Evolutionary conservation across 306 rosid genomes (phyloP), one percentile per base, ranked within the genome.

Genomic region (Quercus aquifolioides): DNA sequence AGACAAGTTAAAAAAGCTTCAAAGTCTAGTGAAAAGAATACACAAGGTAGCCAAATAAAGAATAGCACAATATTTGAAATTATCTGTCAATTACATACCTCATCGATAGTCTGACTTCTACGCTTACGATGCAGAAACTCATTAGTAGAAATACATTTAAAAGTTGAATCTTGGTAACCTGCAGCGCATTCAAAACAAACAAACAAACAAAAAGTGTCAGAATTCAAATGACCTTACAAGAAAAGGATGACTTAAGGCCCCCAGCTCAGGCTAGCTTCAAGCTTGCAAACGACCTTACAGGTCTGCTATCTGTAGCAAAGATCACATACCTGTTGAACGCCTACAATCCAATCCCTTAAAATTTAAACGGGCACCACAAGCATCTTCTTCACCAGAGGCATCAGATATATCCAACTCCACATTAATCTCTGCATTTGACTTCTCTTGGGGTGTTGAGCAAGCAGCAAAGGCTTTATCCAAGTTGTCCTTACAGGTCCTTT

Each of bases 341-440:
- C 57, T 85, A 79, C 75, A 86, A 71, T 83, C 97, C 86, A 93
- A 86, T 71, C 84, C 88, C 88, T 87, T 90, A 73, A 80, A 84
- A 71, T 84, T 89, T 93, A 71, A 85, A 79, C 81, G 86, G 70
- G 67, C 81, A 65, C 79, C 91, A 3, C 86, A 82, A 73, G 86
- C 94, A 89, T 93, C 92, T 82, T 96, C 99, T 69, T 96, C 99
- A 41, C 97, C 98, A 19, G 97, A 94, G 73, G 87, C 99, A 33
- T 96, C 98, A 74, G 99, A 93, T 85, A 96, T 74, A 69, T 93
- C 99, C 87, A 96, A 87, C 84, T 96, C 99, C 6, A 91, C 89
- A 74, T 96, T 96, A 79, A 96, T 96, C 79, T 93, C 99, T 46
- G 91, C 92, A 88, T 96, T 96, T 77, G 99, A 89, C 86, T 93